Evolutionary conservation across 1,284 basidiomycete genomes (phyloP).

Genomic region (Ganoderma boninense): DNA sequence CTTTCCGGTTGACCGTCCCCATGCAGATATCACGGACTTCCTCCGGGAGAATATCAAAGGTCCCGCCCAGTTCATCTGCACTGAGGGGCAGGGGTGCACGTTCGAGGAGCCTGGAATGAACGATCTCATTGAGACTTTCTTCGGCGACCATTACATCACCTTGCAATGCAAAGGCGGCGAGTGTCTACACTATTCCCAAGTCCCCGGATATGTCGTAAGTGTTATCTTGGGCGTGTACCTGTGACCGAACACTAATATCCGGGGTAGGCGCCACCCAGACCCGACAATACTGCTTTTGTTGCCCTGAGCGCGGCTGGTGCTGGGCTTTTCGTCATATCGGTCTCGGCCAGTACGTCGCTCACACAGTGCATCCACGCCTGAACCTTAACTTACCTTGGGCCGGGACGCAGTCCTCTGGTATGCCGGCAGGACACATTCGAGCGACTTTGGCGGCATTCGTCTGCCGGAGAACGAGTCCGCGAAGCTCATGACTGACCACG

Average conservation of each 20-base stretch:
- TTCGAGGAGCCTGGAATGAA: conserved; percentile 99
- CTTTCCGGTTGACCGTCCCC: conserved; percentile 8
- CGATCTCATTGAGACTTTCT: conserved; percentile 90
- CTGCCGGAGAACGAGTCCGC: conserved; percentile 85
- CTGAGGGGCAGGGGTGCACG: conserved; percentile 76
- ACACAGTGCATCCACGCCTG: background rate
- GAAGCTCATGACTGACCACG: conserved; percentile 91
- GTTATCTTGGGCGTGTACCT: conserved; percentile 34
- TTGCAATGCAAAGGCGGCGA: conserved; percentile 91
- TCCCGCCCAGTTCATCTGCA: conserved; percentile 89
- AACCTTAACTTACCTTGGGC: background rate
- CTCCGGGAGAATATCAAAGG: conserved; percentile 90
- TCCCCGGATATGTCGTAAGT: conserved; percentile 87
- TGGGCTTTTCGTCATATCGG: conserved; percentile 69
- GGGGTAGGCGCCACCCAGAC: conserved; percentile 74
- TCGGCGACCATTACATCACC: conserved; percentile 92
- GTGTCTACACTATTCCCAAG: conserved; percentile 93
- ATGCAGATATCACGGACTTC: conserved; percentile 93
- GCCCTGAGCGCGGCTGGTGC: conserved; percentile 86
- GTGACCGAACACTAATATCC: conserved; percentile 2
- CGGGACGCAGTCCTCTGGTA: conserved; percentile 84
- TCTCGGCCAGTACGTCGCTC: conserved; percentile 55
- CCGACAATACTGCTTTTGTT: conserved; percentile 84
- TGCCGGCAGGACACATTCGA: conserved; percentile 74
- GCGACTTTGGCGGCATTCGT: conserved; percentile 80